Conservation (phyloP, 169 alveolate genomes). For the Amoebophrya sp. region DNA sequence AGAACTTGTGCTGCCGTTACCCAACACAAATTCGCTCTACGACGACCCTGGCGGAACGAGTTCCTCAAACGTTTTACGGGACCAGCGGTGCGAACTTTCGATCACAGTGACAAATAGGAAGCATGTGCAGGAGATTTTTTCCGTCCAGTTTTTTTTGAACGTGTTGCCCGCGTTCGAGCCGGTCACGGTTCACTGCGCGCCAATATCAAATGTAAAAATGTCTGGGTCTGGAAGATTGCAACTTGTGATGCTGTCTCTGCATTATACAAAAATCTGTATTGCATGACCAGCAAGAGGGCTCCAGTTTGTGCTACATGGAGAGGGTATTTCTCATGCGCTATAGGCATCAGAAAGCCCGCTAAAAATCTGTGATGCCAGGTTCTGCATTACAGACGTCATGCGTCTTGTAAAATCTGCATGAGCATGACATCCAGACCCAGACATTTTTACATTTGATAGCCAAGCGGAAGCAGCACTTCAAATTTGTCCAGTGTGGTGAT, state of each 20-base stretch:
- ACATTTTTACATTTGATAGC: no score
- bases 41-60: not conserved
- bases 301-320: not conserved
- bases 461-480: no score
- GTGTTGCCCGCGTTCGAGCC: constrained; percentile 14
- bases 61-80: not conserved
- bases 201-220: no score
- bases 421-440: no score
- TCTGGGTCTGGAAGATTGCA: no score
- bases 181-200: not conserved
- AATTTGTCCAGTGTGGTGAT: no score
- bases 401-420: no score
- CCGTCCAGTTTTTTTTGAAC: not conserved
- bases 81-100: not conserved
- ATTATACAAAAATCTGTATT: no score
- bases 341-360: no score
- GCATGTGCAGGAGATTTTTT: not conserved
- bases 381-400: no score
- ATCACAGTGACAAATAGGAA: not conserved
- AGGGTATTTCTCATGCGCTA: not conserved
- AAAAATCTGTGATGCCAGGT: no score
- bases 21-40: not conserved
- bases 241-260: no score
- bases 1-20: not conserved
- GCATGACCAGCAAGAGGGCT: not conserved